Base-by-base conservation (phyloP, 805 yeast genomes). In the Kurtzmaniella fragi region DNA sequence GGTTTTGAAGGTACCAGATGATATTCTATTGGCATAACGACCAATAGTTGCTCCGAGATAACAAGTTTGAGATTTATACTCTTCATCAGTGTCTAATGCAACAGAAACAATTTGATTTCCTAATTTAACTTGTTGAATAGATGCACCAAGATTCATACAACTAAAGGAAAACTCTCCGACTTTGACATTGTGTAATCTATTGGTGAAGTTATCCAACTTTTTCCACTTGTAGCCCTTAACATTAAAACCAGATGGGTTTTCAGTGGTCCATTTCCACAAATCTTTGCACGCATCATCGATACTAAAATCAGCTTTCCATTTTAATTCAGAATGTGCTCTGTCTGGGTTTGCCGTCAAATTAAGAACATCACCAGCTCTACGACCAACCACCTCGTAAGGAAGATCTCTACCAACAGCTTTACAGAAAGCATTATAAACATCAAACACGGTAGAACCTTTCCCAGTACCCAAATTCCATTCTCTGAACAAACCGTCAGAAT, bases 381-480 rank as follows among this genome's bases (percentile, higher is more conserved):
- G 75, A 4, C 74, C 79, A 28, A 68, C 75, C n/a, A 84, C 68
- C 46, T 78, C 81, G 51, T 70, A 78, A 5, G 89, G 84, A 38
- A 85, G 68, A 27, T 74, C 69, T 34, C 71, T 64, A 29, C 88
- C 88, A 5, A 78, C 80, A 9, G 84, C 84, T 37, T 70, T 68
- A 50, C 77, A 70, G 57, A 84, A 85, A 1, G 84, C 80, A 39
- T 72, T 55, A 52, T 78, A 72, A 32, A 85, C 80, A 48, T 85
- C 89, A 41, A 83, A 67, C 4, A 85, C 95, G 1, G 91, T 82
- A 9, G 81, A 68, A n/a, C 95, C 95, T 17, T 64, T 74, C 25
- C 95, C 95, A 11, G 90, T 78, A 32, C 95, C 95, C 41, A 85
- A 71, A 55, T 85, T 85, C 93, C 93, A 85, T 56, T 78, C 91